Evolutionary conservation across 768 basidiomycete genomes (phyloP).

Genomic region (Neoboletus subvelutipes): DNA sequence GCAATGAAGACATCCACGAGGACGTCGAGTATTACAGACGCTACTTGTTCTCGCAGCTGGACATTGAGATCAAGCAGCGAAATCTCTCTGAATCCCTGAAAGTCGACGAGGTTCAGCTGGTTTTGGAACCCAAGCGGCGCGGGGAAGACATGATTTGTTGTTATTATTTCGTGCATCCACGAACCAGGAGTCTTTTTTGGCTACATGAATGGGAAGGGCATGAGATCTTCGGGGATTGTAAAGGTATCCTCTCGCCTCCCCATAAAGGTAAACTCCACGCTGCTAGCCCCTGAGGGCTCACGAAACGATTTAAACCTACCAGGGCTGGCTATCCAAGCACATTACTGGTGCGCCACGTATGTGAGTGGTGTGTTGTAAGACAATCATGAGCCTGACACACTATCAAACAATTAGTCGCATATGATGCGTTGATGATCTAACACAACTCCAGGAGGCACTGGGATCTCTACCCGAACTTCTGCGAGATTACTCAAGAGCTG

Average conservation of each 20-base stretch:
- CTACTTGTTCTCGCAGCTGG: slow-evolving; percentile 21
- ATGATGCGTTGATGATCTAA: not conserved
- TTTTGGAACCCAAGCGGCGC: slow-evolving; percentile 41
- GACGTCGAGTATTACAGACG: slow-evolving; percentile 38
- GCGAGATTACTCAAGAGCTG: slow-evolving; percentile 25
- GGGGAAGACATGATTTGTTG: slow-evolving; percentile 24
- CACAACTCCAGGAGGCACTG: slow-evolving; percentile 34
- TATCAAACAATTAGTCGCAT: not conserved
- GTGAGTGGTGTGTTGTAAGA: slow-evolving; percentile 2
- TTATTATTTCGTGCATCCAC: slow-evolving; percentile 56
- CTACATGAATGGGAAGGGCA: slow-evolving; percentile 42
- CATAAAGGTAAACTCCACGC: slow-evolving; percentile 24
- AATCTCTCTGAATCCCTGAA: slow-evolving; percentile 30
- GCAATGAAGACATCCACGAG: slow-evolving; percentile 31
- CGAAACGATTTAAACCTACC: not conserved
- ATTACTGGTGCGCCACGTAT: slow-evolving; percentile 35
- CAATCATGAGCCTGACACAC: slow-evolving; percentile 5
- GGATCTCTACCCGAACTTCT: slow-evolving; percentile 31
- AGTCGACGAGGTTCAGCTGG: slow-evolving; percentile 37
- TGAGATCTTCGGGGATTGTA: slow-evolving; percentile 31
- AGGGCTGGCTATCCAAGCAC: slow-evolving; percentile 37
- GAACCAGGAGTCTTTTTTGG: slow-evolving; percentile 51
- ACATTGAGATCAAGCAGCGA: slow-evolving; percentile 4
- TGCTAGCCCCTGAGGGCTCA: not conserved
- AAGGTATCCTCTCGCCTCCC: slow-evolving; percentile 14